These are phyloP conservation scores for Iodosphaeria phyllophila DNA, from an alignment of 2,329 filamentous ascomycete genomes.

Conservation along the genomic window DNA sequence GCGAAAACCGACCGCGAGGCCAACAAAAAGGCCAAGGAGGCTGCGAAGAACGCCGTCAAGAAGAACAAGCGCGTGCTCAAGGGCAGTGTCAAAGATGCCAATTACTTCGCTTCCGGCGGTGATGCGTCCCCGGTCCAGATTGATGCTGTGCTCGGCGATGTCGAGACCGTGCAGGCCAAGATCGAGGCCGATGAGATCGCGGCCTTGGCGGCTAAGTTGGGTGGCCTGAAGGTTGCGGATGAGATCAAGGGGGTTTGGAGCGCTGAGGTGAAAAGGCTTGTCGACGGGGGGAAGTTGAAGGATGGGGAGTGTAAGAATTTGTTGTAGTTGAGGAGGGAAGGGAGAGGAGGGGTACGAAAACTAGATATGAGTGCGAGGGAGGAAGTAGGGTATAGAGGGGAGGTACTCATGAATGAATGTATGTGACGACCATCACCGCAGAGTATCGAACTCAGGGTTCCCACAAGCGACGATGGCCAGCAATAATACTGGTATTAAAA, in stretches of 20 bases:
- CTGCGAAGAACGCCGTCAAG: slow-evolving; percentile 96
- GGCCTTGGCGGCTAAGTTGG: slow-evolving; percentile 61
- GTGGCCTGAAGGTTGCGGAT: slow-evolving; percentile 55
- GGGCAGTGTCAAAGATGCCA: slow-evolving; percentile 85
- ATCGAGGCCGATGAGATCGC: slow-evolving; percentile 85
- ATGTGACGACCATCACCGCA: too few relatives aligned
- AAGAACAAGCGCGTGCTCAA: slow-evolving; percentile 99
- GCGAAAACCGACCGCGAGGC: slow-evolving; percentile 73
- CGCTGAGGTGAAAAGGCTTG: slow-evolving; percentile 59
- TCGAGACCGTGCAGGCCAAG: slow-evolving; percentile 74
- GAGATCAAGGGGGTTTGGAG: slow-evolving; percentile 77
- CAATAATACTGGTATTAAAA: too few relatives aligned
- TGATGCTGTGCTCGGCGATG: slow-evolving; percentile 66
- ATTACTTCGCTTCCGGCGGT: slow-evolving; percentile 64
- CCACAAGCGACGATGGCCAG: too few relatives aligned
- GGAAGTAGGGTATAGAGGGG: too few relatives aligned
- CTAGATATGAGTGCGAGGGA: too few relatives aligned
- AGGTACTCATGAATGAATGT: too few relatives aligned
- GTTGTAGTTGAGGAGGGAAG: too few relatives aligned
- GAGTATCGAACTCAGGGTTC: too few relatives aligned
- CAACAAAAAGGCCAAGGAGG: slow-evolving; percentile 93
- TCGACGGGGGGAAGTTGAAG: slow-evolving; percentile 71
- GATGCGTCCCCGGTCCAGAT: slow-evolving; percentile 61
- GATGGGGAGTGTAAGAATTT: slow-evolving; percentile 61
- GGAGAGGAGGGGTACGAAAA: too few relatives aligned